Percentiles rank a stretch among this genome's conserved stretches.
These are phyloP conservation scores for Coffea humblotiana DNA, from an alignment of 305 asterid genomes.

Conservation along the genomic window DNA sequence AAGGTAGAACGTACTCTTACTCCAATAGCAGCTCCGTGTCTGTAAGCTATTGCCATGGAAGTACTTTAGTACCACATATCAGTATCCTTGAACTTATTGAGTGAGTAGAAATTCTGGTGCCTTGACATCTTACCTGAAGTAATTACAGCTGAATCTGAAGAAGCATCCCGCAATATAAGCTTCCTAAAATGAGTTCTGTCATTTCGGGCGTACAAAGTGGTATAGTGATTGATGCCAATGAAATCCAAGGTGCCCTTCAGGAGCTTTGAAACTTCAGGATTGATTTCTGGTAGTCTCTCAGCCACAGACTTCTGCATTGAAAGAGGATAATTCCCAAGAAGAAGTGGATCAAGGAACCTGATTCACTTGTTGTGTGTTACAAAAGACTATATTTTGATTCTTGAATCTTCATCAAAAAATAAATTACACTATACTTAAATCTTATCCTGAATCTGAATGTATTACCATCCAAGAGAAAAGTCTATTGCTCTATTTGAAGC, in stretches of 20 bases:
- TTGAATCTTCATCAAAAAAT: background rate
- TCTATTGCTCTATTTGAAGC: slow-evolving; percentile 81
- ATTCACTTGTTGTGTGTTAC: slow-evolving; percentile 27
- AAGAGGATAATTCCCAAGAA: slow-evolving; percentile 79
- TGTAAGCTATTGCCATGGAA: slow-evolving; percentile 39
- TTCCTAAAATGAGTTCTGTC: slow-evolving; percentile 55
- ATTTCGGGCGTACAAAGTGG: slow-evolving; percentile 63
- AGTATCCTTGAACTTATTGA: background rate
- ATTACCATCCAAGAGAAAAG: slow-evolving; percentile 83
- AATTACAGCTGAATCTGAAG: slow-evolving; percentile 67
- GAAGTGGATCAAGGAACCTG: slow-evolving; percentile 97
- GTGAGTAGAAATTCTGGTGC: background rate
- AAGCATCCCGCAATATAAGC: slow-evolving; percentile 56
- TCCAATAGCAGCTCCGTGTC: slow-evolving; percentile 75
- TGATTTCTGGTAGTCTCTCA: slow-evolving; percentile 60
- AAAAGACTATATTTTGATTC: slow-evolving; percentile 4
- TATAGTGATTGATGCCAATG: slow-evolving; percentile 82
- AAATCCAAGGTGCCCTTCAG: slow-evolving; percentile 75
- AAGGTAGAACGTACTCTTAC: slow-evolving; percentile 51
- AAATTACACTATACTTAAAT: background rate
- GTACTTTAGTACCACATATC: background rate
- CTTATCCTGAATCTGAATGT: background rate
- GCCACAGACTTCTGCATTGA: slow-evolving; percentile 80
- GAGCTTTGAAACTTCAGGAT: slow-evolving; percentile 33
- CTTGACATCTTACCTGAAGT: slow-evolving; percentile 53